These are phyloP conservation scores for Euphorbia celastroides DNA, from an alignment of 441 rosid genomes.

Conservation along the genomic window DNA sequence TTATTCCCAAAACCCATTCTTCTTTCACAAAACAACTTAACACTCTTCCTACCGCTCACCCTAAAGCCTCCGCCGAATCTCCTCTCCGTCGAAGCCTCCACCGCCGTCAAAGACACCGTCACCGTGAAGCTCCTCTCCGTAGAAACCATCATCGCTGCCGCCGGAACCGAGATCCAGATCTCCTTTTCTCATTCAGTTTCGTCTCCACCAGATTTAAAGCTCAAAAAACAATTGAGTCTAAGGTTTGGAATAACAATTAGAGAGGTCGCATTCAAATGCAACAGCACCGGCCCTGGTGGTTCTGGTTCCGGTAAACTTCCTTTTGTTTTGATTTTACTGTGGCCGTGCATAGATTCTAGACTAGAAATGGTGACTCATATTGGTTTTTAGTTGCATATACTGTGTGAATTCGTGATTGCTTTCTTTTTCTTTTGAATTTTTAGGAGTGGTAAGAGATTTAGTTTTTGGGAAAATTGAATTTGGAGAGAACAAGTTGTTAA, in stretches of 20 bases:
- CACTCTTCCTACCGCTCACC: too few relatives aligned
- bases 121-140: too few relatives aligned
- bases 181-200: slow-evolving; percentile 11
- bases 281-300: slow-evolving; percentile 32
- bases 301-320: slow-evolving; percentile 34
- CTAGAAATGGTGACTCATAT: not conserved
- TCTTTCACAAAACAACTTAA: too few relatives aligned
- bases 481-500: not conserved
- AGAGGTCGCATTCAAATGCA: slow-evolving; percentile 26
- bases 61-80: too few relatives aligned
- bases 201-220: slow-evolving; percentile 19
- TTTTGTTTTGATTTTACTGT: not conserved
- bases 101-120: too few relatives aligned
- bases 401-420: not conserved
- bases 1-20: too few relatives aligned
- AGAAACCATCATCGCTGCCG: too few relatives aligned
- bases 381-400: not conserved
- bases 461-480: not conserved
- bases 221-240: slow-evolving; percentile 17
- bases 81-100: too few relatives aligned
- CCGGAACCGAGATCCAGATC: too few relatives aligned
- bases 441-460: not conserved
- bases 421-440: not conserved
- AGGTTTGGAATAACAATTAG: slow-evolving; percentile 18
- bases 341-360: not conserved